Evolutionary conservation across 2,329 filamentous ascomycete species (phyloP).

Genomic region (Cordyceps cicadae): DNA sequence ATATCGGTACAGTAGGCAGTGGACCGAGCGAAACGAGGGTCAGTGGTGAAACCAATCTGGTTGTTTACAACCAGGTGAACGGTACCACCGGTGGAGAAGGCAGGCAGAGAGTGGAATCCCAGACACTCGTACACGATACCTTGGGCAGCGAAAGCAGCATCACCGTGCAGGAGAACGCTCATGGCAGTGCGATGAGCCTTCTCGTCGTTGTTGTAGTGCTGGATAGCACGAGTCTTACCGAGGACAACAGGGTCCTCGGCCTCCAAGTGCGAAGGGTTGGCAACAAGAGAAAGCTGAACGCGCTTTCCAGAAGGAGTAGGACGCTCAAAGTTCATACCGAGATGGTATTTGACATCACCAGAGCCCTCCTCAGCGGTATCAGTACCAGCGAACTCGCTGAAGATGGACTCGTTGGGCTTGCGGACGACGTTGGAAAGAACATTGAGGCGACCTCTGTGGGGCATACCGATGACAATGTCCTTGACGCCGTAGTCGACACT

Average conservation of each 20-base stretch:
- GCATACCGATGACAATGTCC: constrained; percentile 99
- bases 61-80: constrained; percentile 98
- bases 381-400: constrained; percentile 92
- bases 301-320: constrained; percentile 97
- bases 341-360: constrained; percentile 97
- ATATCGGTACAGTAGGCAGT: constrained; percentile 99
- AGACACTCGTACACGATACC: constrained; percentile 98
- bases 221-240: constrained; percentile 93
- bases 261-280: constrained; percentile 96
- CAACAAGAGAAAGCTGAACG: constrained; percentile 96
- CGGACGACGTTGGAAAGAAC: constrained; percentile 97
- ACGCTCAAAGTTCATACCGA: constrained; percentile 99
- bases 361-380: constrained; percentile 86
- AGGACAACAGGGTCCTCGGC: constrained; percentile 97
- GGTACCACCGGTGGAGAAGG: constrained; percentile 94
- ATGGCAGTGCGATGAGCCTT: constrained; percentile 81
- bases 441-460: constrained; percentile 95
- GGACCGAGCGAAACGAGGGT: constrained; percentile 92
- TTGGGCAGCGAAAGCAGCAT: constrained; percentile 93
- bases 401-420: constrained; percentile 99
- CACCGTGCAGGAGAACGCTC: constrained; percentile 92
- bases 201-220: constrained; percentile 98
- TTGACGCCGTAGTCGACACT: constrained; percentile 98
- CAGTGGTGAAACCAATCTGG: constrained; percentile 99
- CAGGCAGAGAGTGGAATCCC: constrained; percentile 90